Conservation (phyloP, 768 basidiomycete species). For the Kwoniella newhampshirensis region DNA sequence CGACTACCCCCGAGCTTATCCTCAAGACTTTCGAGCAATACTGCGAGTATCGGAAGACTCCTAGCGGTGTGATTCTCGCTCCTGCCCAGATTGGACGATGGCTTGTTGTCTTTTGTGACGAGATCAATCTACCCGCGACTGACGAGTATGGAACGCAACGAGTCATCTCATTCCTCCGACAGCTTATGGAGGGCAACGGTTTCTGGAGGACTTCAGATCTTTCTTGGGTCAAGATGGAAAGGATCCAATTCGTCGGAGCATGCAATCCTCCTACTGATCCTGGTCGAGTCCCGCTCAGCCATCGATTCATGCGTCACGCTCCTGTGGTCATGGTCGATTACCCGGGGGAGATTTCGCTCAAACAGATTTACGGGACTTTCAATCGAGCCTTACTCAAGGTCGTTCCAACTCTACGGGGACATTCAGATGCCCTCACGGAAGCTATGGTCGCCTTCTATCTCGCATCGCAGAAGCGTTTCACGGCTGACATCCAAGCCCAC, state of each 20-base stretch:
- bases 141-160: constrained; percentile 99
- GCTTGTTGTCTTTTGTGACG: constrained; percentile 99
- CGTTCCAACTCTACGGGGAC: constrained; percentile 85
- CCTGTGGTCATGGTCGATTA: constrained; percentile 99
- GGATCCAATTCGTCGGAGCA: constrained; percentile 99
- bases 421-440: constrained; percentile 89
- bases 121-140: constrained; percentile 93
- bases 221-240: constrained; percentile 94
- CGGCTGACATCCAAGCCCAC: constrained; percentile 94
- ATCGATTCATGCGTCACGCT: constrained; percentile 95
- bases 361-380: constrained; percentile 98
- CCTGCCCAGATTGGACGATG: constrained; percentile 94
- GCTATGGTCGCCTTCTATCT: constrained; percentile 97
- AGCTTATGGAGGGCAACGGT: constrained; percentile 89
- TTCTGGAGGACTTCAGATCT: constrained; percentile 93
- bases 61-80: constrained; percentile 93
- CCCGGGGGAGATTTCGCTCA: constrained; percentile 92
- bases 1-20: constrained; percentile 95
- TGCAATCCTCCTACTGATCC: constrained; percentile 99
- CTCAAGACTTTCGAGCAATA: constrained; percentile 99
- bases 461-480: constrained; percentile 89
- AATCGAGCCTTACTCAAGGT: constrained; percentile 94
- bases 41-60: constrained; percentile 97
- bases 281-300: constrained; percentile 95
- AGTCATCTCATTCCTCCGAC: constrained; percentile 96